Conservation (phyloP, 75 land plant species). For the Larix kaempferi region DNA sequence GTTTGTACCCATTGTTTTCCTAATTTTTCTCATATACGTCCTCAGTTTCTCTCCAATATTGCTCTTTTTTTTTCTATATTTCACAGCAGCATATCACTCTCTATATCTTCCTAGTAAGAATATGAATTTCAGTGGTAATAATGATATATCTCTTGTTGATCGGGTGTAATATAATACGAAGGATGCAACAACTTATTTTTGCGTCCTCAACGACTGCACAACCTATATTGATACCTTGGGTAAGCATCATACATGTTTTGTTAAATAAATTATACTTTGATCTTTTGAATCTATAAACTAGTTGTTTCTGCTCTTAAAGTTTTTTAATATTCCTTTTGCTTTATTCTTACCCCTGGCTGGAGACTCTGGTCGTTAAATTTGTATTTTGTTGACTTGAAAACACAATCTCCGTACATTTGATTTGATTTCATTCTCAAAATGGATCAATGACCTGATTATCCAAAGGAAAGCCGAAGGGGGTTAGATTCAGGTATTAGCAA, state of each 20-base stretch:
- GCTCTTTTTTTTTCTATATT: neutral
- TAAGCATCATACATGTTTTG: conserved; percentile 19
- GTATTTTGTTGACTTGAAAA: too few relatives aligned
- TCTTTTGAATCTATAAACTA: neutral
- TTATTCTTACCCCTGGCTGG: too few relatives aligned
- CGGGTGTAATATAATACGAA: conserved; percentile 83
- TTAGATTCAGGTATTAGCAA: too few relatives aligned
- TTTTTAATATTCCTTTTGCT: too few relatives aligned
- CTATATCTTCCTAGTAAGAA: neutral
- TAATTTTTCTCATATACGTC: neutral
- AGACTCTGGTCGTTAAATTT: too few relatives aligned
- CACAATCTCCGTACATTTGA: too few relatives aligned
- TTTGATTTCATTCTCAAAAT: too few relatives aligned
- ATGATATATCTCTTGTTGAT: neutral
- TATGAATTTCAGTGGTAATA: conserved; percentile 1
- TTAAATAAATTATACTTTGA: neutral
- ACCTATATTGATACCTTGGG: conserved; percentile 94
- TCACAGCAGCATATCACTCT: too few relatives aligned
- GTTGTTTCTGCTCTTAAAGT: neutral
- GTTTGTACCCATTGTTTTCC: neutral
- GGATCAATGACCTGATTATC: too few relatives aligned
- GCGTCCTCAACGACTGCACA: conserved; percentile 97
- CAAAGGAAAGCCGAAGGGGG: too few relatives aligned
- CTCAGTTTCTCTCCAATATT: neutral
- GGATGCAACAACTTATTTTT: conserved; percentile 90